Evolutionary conservation across 2,329 filamentous ascomycete species (phyloP).

Genomic region (Sporothrix euskadiensis): DNA sequence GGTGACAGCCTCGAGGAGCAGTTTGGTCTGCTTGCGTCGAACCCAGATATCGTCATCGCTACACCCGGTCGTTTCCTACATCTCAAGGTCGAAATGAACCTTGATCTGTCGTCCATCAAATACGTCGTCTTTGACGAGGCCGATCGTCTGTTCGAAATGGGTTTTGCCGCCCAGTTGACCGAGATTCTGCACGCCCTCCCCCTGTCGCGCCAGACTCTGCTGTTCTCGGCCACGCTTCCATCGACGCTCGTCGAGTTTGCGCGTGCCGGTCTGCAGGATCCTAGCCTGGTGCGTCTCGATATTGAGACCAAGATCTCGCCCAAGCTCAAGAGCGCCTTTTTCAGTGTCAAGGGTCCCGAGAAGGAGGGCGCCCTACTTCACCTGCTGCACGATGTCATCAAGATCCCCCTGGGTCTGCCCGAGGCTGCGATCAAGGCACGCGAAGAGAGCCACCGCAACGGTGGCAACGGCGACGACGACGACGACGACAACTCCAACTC

Average conservation of each 20-base stretch:
- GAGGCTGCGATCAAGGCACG: constrained; percentile 52
- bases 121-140: constrained; percentile 99
- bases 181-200: constrained; percentile 92
- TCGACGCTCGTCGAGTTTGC: constrained; percentile 96
- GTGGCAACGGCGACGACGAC: constrained; percentile 22
- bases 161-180: constrained; percentile 87
- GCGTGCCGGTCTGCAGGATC: constrained; percentile 87
- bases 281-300: constrained; percentile 84
- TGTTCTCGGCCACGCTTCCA: constrained; percentile 94
- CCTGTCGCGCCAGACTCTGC: constrained; percentile 77
- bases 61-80: constrained; percentile 96
- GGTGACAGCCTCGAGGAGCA: constrained; percentile 96
- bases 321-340: constrained; percentile 93
- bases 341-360: constrained; percentile 86
- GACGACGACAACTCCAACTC: constrained; percentile 38
- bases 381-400: constrained; percentile 86
- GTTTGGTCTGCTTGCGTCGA: constrained; percentile 86
- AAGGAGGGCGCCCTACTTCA: constrained; percentile 92
- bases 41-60: constrained; percentile 96
- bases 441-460: constrained; percentile 33
- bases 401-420: constrained; percentile 73
- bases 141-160: constrained; percentile 97
- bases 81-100: constrained; percentile 91
- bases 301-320: constrained; percentile 95
- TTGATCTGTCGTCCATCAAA: constrained; percentile 85